phyloP scores from a whole-genome alignment of 2,329 filamentous ascomycete genomes.

The Emergomyces orientalis region DNA sequence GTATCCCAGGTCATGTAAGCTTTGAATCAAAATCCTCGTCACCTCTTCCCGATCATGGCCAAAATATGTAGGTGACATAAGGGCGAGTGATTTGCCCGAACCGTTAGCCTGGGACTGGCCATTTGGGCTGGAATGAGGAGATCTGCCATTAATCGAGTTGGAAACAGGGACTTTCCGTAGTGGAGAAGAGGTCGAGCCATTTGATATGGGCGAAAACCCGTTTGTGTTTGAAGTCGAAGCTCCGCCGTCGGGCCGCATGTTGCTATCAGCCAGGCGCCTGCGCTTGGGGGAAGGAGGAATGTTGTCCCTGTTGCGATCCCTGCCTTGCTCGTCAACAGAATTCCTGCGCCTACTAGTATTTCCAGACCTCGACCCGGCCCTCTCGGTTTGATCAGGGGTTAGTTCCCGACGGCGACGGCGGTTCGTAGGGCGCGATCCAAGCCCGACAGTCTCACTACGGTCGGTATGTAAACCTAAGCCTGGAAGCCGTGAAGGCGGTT shows the following conservation, averaged over 20 bases:
- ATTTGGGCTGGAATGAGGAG: conserved; percentile 29
- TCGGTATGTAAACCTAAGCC: conserved; percentile 5
- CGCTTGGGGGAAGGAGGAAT: conserved; percentile 45
- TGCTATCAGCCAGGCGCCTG: conserved; percentile 45
- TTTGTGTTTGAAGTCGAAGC: conserved; percentile 42
- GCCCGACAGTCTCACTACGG: conserved; percentile 1
- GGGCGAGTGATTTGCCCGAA: conserved; percentile 25
- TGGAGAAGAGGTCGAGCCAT: conserved; percentile 43
- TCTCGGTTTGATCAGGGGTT: conserved; percentile 21
- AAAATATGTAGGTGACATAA: conserved; percentile 49
- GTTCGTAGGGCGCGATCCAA: conserved; percentile 19
- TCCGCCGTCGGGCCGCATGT: conserved; percentile 56
- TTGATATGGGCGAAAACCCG: conserved; percentile 47
- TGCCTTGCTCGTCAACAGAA: conserved; percentile 21
- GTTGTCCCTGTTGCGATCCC: conserved; percentile 21
- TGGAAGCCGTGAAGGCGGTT: conserved; percentile 4
- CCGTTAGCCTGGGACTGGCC: conserved; percentile 34
- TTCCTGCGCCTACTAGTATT: conserved; percentile 21
- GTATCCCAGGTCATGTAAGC: conserved; percentile 81
- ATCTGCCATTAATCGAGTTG: conserved; percentile 48
- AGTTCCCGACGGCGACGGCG: conserved; percentile 26
- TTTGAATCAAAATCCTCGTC: conserved; percentile 84
- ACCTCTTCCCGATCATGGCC: conserved; percentile 90
- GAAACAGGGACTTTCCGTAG: conserved; percentile 42
- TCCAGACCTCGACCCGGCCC: conserved; percentile 17